Percentiles rank a stretch among this genome's conserved stretches.
These are phyloP conservation scores for Xylaria sp. DNA, from an alignment of 2,329 filamentous ascomycete genomes.

Conservation along the genomic window DNA sequence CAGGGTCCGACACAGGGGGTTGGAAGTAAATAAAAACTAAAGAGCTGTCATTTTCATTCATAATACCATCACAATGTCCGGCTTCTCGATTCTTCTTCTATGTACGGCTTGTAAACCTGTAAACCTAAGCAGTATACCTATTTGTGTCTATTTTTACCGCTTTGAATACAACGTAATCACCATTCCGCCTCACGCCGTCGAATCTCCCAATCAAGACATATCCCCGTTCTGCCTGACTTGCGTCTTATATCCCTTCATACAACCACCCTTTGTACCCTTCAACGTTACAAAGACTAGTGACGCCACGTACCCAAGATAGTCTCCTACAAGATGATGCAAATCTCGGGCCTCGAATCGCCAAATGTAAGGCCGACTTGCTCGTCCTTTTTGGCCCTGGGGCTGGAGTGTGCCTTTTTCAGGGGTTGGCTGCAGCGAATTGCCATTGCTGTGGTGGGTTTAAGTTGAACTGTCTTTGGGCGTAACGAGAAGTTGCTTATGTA, in stretches of 20 bases:
- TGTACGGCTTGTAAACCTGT: neutral
- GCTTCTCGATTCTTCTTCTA: neutral
- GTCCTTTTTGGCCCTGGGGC: conserved; percentile 13
- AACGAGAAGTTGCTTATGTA: neutral
- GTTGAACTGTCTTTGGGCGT: no score
- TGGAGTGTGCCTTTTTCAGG: neutral
- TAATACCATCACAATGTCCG: neutral
- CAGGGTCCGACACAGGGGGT: neutral
- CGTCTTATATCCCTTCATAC: neutral
- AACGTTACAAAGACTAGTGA: neutral
- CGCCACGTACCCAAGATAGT: neutral
- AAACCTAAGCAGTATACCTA: neutral
- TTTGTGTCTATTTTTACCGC: neutral
- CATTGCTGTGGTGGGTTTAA: neutral
- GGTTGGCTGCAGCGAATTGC: neutral
- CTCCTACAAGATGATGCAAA: conserved; percentile 22
- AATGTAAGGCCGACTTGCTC: conserved; percentile 20
- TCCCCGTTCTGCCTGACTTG: neutral
- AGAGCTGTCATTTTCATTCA: neutral
- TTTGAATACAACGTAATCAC: neutral
- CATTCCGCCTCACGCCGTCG: neutral
- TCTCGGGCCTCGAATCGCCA: conserved; percentile 1
- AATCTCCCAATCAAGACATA: neutral
- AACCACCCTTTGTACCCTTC: neutral
- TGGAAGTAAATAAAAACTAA: neutral